Percentiles rank a stretch among this genome's conserved stretches.
Conservation (phyloP, 176 grass and related monocot species). For the Triticum monococcum region DNA sequence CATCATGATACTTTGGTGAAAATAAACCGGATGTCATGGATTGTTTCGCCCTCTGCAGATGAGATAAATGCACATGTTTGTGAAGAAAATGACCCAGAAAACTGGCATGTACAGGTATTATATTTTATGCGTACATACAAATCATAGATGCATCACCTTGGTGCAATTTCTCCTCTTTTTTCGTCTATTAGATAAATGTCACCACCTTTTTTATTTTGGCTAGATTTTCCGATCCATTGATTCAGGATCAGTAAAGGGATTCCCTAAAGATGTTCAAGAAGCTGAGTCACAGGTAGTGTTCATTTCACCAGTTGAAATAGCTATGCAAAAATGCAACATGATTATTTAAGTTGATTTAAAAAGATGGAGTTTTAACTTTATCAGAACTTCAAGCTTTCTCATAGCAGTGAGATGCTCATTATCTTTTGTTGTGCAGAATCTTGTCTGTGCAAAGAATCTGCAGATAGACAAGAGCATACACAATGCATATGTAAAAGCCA, state of each 20-base stretch:
- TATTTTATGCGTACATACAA: neutral
- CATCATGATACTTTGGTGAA: conserved; percentile 77
- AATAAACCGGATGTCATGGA: conserved; percentile 88
- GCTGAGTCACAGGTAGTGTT: conserved; percentile 64
- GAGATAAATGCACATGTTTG: conserved; percentile 51
- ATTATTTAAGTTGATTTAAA: conserved; percentile 3
- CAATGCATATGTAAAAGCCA: conserved; percentile 86
- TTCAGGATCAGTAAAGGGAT: conserved; percentile 85
- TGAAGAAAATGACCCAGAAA: conserved; percentile 71
- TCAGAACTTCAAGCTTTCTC: conserved; percentile 16
- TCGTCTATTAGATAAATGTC: conserved; percentile 11
- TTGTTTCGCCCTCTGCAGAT: conserved; percentile 57
- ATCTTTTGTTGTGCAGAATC: conserved; percentile 62
- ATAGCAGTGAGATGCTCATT: neutral
- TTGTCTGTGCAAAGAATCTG: conserved; percentile 86
- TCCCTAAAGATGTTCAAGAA: conserved; percentile 76
- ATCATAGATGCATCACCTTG: neutral
- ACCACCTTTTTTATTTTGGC: neutral
- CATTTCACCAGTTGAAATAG: neutral
- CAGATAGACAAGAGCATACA: conserved; percentile 97
- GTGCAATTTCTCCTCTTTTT: neutral
- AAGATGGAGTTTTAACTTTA: neutral
- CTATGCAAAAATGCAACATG: neutral
- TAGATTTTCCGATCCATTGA: conserved; percentile 95
- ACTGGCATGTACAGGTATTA: conserved; percentile 89